Percentiles rank a stretch among this genome's conserved stretches.
Evolutionary conservation across 768 basidiomycete genomes (phyloP).

Genomic region (Cubamyces lactineus): DNA sequence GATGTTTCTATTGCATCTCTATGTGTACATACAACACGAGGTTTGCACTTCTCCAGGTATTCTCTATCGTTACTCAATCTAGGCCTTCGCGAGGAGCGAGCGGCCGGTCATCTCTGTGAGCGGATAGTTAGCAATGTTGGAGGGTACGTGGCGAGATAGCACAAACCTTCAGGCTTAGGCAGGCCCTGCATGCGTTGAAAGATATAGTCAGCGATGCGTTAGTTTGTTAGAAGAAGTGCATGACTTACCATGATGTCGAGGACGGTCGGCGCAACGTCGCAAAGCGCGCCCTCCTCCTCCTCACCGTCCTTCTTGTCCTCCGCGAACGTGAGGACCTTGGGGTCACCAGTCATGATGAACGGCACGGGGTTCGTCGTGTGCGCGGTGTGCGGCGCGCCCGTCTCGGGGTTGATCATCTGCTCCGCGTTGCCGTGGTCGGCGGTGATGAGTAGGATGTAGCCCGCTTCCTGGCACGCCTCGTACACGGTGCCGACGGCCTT

Average conservation of each 20-base stretch:
- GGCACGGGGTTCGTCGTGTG: constrained; percentile 90
- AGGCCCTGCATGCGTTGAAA: constrained; percentile 47
- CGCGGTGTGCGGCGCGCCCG: constrained; percentile 89
- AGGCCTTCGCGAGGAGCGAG: constrained; percentile 33
- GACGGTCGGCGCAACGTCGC: constrained; percentile 90
- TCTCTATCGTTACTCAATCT: constrained; percentile 9
- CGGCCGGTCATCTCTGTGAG: constrained; percentile 36
- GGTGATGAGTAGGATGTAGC: constrained; percentile 86
- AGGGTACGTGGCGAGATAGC: not conserved
- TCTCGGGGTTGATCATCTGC: constrained; percentile 85
- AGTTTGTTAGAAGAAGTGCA: too few relatives aligned
- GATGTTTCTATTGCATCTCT: too few relatives aligned
- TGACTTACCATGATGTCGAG: constrained; percentile 67
- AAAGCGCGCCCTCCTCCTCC: constrained; percentile 69
- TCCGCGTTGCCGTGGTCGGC: constrained; percentile 97
- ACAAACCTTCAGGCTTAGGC: constrained; percentile 67
- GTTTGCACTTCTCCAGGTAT: constrained; percentile 10
- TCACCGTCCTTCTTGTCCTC: constrained; percentile 53
- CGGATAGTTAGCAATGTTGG: not conserved
- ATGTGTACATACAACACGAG: constrained; percentile 12
- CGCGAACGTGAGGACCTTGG: constrained; percentile 55
- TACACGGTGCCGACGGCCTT: constrained; percentile 86
- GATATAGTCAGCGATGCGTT: not conserved
- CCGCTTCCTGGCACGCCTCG: constrained; percentile 81
- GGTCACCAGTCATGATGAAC: constrained; percentile 81